Conservation (phyloP, 768 basidiomycete species). For the Mycena galopus region DNA sequence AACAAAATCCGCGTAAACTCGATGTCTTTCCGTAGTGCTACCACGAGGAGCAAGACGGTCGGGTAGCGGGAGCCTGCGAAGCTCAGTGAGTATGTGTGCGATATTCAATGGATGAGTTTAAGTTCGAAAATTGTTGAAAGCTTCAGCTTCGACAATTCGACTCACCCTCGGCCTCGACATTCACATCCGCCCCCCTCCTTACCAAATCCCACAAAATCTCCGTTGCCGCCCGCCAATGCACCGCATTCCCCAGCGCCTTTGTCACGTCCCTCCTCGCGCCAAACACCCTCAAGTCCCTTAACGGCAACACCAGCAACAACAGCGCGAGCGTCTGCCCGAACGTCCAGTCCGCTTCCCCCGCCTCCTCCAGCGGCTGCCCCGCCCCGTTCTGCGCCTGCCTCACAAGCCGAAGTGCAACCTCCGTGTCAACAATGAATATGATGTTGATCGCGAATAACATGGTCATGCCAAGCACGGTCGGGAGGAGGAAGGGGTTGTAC, state of each 20-base stretch:
- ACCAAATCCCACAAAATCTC: background rate
- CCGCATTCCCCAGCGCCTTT: background rate
- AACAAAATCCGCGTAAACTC: background rate
- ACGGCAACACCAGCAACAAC: background rate
- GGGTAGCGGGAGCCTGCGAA: background rate
- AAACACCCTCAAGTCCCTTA: background rate
- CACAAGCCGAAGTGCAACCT: background rate
- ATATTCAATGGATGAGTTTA: too few relatives aligned
- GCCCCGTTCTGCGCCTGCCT: too few relatives aligned
- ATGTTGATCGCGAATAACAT: background rate
- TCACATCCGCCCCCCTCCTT: background rate
- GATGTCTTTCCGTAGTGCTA: background rate
- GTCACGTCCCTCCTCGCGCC: background rate
- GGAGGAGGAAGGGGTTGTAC: background rate
- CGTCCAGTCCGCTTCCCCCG: background rate
- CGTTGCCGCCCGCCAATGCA: background rate
- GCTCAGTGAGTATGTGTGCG: background rate
- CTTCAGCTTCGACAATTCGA: too few relatives aligned
- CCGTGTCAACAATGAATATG: background rate
- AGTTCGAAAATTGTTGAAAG: too few relatives aligned
- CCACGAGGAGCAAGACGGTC: background rate
- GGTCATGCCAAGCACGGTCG: background rate
- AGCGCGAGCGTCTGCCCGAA: background rate
- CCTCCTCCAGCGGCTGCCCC: too few relatives aligned
- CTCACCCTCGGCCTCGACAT: background rate